Conservation (phyloP, 31 red algal genomes). For the Porphyra umbilicalis region DNA sequence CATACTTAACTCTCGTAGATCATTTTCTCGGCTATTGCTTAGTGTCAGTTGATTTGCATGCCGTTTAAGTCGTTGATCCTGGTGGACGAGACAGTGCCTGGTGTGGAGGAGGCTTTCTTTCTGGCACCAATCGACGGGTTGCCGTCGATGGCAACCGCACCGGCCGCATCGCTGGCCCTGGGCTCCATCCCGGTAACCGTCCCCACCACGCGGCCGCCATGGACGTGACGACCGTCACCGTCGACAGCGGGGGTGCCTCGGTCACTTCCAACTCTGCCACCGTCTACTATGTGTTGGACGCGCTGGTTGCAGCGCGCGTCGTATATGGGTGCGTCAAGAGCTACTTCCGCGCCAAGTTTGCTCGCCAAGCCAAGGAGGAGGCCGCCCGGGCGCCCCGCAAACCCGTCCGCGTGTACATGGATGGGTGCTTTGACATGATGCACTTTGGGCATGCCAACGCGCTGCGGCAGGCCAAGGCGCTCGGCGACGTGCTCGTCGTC, state of each 20-base stretch:
- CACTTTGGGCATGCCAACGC: conserved; percentile 99
- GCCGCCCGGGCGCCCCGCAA: conserved; percentile 14
- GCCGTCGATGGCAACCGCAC: too few species aligned
- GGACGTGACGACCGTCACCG: background rate
- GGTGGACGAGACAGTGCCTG: too few species aligned
- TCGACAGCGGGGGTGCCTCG: background rate
- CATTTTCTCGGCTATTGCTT: too few species aligned
- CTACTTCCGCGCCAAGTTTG: conserved; percentile 23
- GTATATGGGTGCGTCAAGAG: conserved; percentile 26
- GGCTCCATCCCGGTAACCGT: too few species aligned
- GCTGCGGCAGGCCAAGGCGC: conserved; percentile 73
- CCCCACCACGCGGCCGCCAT: too few species aligned
- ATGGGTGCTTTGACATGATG: conserved; percentile 98
- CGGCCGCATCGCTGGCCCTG: too few species aligned
- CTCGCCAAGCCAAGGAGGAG: conserved; percentile 7
- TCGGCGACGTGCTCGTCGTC: conserved; percentile 91
- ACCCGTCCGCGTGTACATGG: conserved; percentile 88
- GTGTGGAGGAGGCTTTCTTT: too few species aligned
- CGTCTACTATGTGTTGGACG: conserved; percentile 8
- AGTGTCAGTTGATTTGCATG: too few species aligned
- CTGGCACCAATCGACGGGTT: too few species aligned
- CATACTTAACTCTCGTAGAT: too few species aligned
- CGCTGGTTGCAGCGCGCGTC: conserved; percentile 8
- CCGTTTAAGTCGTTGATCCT: too few species aligned
- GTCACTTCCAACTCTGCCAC: background rate